Conservation (phyloP, 2,329 filamentous ascomycete genomes). For the Aspergillus alliaceus region DNA sequence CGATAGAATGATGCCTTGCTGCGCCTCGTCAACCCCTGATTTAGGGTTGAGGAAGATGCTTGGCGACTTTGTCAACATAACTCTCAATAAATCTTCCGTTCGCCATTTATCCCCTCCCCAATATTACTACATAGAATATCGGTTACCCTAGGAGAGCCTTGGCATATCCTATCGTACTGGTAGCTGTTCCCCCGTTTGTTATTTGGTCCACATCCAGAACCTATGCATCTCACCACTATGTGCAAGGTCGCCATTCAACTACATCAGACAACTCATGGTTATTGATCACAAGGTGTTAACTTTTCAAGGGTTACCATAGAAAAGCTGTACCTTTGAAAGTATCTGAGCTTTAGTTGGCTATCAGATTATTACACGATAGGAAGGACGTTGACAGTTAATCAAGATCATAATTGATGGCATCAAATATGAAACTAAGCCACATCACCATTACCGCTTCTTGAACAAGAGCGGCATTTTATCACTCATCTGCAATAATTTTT, state of each 20-base stretch:
- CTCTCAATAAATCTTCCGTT: too few relatives aligned
- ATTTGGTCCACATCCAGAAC: not conserved
- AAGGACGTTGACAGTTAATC: too few relatives aligned
- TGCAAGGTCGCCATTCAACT: not conserved
- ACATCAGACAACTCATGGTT: too few relatives aligned
- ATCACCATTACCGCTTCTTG: not conserved
- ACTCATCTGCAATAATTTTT: conserved; percentile 6
- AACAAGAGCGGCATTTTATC: not conserved
- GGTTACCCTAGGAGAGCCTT: not conserved
- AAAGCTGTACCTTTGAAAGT: not conserved
- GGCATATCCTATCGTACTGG: not conserved
- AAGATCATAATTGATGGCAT: too few relatives aligned
- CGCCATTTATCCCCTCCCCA: too few relatives aligned
- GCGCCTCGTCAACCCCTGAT: not conserved
- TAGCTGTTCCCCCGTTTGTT: not conserved
- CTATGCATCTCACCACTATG: not conserved
- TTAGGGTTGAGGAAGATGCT: not conserved
- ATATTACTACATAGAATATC: not conserved
- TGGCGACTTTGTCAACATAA: not conserved
- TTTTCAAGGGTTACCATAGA: not conserved
- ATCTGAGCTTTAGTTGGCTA: not conserved
- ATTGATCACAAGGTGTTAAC: not conserved
- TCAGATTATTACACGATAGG: not conserved
- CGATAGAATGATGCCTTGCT: not conserved
- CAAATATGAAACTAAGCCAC: not conserved